phyloP scores from a whole-genome alignment of 2,329 filamentous ascomycete genomes.

The Aspergillus fijiensis region DNA sequence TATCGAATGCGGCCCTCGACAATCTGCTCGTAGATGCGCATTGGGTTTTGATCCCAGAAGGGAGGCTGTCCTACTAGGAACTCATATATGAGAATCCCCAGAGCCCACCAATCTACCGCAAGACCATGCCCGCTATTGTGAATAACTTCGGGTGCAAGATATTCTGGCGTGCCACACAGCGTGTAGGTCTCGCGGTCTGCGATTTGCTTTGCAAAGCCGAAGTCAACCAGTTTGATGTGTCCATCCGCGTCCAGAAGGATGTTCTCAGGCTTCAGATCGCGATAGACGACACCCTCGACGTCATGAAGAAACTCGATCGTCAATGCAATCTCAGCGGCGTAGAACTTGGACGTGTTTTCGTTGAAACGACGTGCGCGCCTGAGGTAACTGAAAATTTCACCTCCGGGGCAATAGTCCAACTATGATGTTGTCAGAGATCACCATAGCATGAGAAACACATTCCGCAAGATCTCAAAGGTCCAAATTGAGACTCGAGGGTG shows the following conservation, averaged over 20 bases:
- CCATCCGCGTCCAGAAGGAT: conserved; percentile 65
- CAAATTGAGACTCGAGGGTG: neutral
- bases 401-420: conserved; percentile 67
- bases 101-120: conserved; percentile 69
- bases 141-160: conserved; percentile 67
- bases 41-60: conserved; percentile 68
- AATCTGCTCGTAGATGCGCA: conserved; percentile 69
- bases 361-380: conserved; percentile 62
- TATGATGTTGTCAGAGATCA: conserved; percentile 31
- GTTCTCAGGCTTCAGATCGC: conserved; percentile 67
- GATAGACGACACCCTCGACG: conserved; percentile 63
- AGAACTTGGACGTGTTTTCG: conserved; percentile 63
- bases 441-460: neutral
- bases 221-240: conserved; percentile 66
- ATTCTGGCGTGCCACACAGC: conserved; percentile 66
- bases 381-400: conserved; percentile 66
- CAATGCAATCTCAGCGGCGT: conserved; percentile 65
- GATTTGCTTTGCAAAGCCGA: conserved; percentile 67
- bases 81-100: conserved; percentile 66
- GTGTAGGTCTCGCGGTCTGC: conserved; percentile 61
- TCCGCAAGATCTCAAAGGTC: neutral
- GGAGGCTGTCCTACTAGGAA: conserved; percentile 67
- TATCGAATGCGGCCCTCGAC: conserved; percentile 63
- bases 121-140: conserved; percentile 64
- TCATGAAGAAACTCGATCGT: conserved; percentile 66